A percentile compares a stretch with the other conserved stretches of the same genome.
Evolutionary conservation across 768 basidiomycete genomes (phyloP).

Genomic region (Filobasidium floriforme): DNA sequence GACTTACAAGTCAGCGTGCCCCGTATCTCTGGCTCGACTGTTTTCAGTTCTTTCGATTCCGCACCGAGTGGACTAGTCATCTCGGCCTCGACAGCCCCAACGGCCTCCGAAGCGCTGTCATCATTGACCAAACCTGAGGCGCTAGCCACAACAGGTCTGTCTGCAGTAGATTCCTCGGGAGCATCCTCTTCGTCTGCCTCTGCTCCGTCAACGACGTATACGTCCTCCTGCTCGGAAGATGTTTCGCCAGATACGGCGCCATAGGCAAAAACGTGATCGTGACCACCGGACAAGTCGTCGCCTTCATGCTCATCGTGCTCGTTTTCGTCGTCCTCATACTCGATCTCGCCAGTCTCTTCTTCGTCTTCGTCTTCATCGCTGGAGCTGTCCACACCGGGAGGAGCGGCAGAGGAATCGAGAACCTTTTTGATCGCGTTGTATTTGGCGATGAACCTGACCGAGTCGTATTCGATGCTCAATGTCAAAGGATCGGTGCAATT

Average conservation of each 20-base stretch:
- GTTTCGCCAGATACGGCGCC: too few relatives aligned
- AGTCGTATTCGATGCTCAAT: slow-evolving; percentile 6
- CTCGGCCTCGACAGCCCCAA: too few relatives aligned
- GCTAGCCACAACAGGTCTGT: too few relatives aligned
- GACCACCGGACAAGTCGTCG: too few relatives aligned
- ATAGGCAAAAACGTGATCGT: too few relatives aligned
- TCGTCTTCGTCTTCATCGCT: slow-evolving; percentile 19
- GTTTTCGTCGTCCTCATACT: slow-evolving; percentile 12
- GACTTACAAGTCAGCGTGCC: too few relatives aligned
- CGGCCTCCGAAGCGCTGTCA: too few relatives aligned
- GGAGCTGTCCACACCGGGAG: slow-evolving; percentile 3
- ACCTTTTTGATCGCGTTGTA: slow-evolving; percentile 11
- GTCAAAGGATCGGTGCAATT: slow-evolving; percentile 10
- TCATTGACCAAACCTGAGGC: slow-evolving; percentile 18
- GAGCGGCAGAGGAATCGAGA: slow-evolving; percentile 7
- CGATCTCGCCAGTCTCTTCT: slow-evolving; percentile 21
- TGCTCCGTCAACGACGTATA: neutral
- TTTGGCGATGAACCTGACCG: slow-evolving; percentile 11
- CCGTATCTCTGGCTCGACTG: too few relatives aligned
- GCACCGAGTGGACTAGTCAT: too few relatives aligned
- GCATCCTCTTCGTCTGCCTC: neutral
- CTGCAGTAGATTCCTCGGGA: neutral
- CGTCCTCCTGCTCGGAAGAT: neutral
- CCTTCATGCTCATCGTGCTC: neutral
- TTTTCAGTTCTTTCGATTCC: too few relatives aligned